Evolutionary conservation across 2,329 filamentous ascomycete genomes (phyloP).

Genomic region (Rutstroemia sydowiana): DNA sequence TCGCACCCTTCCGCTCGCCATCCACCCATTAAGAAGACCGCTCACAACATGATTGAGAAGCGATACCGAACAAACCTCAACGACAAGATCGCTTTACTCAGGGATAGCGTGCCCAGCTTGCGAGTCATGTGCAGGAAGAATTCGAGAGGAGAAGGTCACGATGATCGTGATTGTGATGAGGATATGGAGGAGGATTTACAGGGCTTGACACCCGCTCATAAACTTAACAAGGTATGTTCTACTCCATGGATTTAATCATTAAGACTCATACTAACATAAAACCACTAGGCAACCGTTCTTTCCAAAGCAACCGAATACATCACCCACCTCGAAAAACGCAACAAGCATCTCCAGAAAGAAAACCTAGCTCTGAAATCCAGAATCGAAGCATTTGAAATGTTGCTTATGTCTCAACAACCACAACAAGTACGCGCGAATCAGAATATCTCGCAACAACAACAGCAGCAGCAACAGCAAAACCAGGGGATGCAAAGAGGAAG

Average conservation of each 20-base stretch:
- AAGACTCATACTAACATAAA: not conserved
- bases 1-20: conserved; percentile 8
- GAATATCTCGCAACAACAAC: not conserved
- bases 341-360: conserved; percentile 73
- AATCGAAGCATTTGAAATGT: conserved; percentile 69
- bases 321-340: conserved; percentile 82
- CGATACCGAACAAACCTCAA: conserved; percentile 77
- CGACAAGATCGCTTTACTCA: conserved; percentile 70
- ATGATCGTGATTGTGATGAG: conserved; percentile 31
- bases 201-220: conserved; percentile 55
- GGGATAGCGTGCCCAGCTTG: conserved; percentile 66
- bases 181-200: conserved; percentile 42
- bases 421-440: not conserved
- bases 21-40: conserved; percentile 62
- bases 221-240: conserved; percentile 54
- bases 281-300: conserved; percentile 44
- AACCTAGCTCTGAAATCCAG: conserved; percentile 70
- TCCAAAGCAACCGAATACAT: conserved; percentile 97
- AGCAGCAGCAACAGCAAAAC: not conserved
- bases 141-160: conserved; percentile 38
- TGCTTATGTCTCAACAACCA: conserved; percentile 55
- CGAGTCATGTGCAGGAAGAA: conserved; percentile 42
- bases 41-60: conserved; percentile 83
- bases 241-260: not conserved
- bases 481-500: not conserved